Conservation (phyloP, 257 asterid genomes). For the Scutellaria galericulata region DNA sequence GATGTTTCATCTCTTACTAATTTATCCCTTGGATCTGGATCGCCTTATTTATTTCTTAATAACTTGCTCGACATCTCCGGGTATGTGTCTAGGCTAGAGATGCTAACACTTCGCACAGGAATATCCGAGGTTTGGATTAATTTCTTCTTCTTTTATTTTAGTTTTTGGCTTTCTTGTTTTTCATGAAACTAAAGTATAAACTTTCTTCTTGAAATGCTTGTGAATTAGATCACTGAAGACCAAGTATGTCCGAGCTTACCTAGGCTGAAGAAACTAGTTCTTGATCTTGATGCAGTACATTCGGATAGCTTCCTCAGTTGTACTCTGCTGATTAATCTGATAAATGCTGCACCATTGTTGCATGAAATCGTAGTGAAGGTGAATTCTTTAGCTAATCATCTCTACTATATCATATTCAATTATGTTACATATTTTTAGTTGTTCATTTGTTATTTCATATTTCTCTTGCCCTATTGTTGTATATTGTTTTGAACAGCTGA, state of each 20-base stretch:
- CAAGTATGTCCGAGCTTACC: background rate
- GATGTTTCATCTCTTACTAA: slow-evolving; percentile 8
- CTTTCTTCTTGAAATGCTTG: background rate
- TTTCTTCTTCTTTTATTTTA: no score
- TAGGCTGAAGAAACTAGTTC: slow-evolving; percentile 9
- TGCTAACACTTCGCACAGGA: background rate
- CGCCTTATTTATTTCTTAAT: background rate
- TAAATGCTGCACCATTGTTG: slow-evolving; percentile 14
- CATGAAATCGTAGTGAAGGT: background rate
- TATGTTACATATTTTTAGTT: no score
- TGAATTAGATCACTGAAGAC: background rate
- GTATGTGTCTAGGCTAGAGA: slow-evolving; percentile 23
- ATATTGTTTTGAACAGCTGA: background rate
- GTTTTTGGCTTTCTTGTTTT: no score
- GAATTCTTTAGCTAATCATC: no score
- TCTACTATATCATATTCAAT: no score
- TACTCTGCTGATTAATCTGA: background rate
- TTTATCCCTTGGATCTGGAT: background rate
- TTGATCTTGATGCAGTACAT: background rate
- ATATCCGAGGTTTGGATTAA: background rate
- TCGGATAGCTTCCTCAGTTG: background rate
- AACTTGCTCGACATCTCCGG: background rate
- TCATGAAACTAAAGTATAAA: background rate
- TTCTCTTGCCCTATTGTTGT: background rate
- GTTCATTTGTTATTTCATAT: no score